These are phyloP conservation scores for Fragaria ananassa DNA, from an alignment of 306 rosid genomes.

Conservation along the genomic window DNA sequence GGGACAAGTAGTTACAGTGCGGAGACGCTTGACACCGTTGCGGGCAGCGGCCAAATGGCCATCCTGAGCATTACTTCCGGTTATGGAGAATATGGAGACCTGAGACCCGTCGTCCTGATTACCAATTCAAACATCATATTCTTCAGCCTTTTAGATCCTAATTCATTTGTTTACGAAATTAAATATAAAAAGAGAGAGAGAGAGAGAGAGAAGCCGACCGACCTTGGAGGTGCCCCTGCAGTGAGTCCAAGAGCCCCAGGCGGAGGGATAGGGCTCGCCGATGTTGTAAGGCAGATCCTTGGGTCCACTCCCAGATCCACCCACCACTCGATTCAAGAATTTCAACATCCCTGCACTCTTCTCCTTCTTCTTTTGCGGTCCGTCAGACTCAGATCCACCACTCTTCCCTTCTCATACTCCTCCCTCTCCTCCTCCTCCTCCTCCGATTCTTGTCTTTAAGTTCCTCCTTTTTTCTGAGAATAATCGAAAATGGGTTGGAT, in stretches of 20 bases:
- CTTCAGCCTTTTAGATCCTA: not conserved
- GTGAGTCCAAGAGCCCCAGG: constrained; percentile 99
- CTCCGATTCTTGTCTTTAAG: not conserved
- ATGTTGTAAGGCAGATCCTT: constrained; percentile 92
- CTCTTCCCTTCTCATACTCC: not conserved
- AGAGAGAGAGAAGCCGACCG: not conserved
- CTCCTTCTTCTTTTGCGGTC: not conserved
- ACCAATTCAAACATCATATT: not conserved
- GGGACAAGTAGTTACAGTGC: constrained; percentile 49
- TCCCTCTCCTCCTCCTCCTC: not conserved
- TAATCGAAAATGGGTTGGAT: not conserved
- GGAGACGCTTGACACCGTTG: constrained; percentile 87
- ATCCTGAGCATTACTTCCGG: constrained; percentile 85
- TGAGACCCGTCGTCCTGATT: constrained; percentile 87
- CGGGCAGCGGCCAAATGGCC: constrained; percentile 94
- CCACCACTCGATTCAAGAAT: constrained; percentile 89
- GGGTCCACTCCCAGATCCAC: constrained; percentile 85
- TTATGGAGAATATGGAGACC: constrained; percentile 78
- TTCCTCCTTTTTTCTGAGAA: not conserved
- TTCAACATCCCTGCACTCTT: constrained; percentile 49
- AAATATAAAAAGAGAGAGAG: too few relatives aligned
- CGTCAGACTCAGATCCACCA: not conserved
- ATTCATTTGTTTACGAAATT: not conserved
- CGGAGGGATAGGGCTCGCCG: constrained; percentile 79
- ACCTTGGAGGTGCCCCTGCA: constrained; percentile 88